Evolutionary conservation across 352 stramenopile genomes (phyloP), one percentile per base, ranked within the genome.

Genomic region (Pseudoperonospora humuli): DNA sequence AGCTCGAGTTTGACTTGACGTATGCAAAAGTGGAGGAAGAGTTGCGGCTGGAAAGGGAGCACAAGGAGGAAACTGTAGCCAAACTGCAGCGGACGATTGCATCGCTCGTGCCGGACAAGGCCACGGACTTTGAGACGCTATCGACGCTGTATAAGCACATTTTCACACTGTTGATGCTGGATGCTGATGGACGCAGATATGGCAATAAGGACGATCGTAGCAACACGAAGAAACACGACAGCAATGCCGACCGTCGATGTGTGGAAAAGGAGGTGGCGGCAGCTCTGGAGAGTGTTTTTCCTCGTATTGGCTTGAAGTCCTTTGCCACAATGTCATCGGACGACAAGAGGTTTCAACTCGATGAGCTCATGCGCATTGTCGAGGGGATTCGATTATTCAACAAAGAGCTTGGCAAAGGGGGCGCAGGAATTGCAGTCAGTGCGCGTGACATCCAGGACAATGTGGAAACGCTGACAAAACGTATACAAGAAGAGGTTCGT

Each of bases 211-310:
- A 40, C 10, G n/a, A n/a, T n/a, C n/a, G n/a, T n/a, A n/a, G n/a
- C n/a, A n/a, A n/a, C n/a, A n/a, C n/a, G n/a, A n/a, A n/a, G n/a
- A n/a, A n/a, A n/a, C n/a, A n/a, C n/a, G n/a, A n/a, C n/a, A n/a
- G n/a, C n/a, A n/a, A n/a, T n/a, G n/a, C n/a, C n/a, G 67, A 84
- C 23, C 81, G 93, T 37, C 70, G 83, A 23, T 58, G 74, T 6
- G 61, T 90, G 15, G 79, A 93, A 44, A 84, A 85, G 39, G 85
- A 95, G 35, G 65, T 97, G 1, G 86, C 87, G 2, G 84, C 88
- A 7, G 90, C 86, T 8, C 64, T 97, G 3, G 90, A 97, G 63
- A 95, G 78, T n/a, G 90, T 97, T 14, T 97, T 97, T 70, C 92
- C 92, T 9, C 79, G 88, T 3, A 91, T 96, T 20, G 89, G 86